Evolutionary conservation across 805 yeast species (phyloP).

Genomic region (Aciculoconidium aculeatum): DNA sequence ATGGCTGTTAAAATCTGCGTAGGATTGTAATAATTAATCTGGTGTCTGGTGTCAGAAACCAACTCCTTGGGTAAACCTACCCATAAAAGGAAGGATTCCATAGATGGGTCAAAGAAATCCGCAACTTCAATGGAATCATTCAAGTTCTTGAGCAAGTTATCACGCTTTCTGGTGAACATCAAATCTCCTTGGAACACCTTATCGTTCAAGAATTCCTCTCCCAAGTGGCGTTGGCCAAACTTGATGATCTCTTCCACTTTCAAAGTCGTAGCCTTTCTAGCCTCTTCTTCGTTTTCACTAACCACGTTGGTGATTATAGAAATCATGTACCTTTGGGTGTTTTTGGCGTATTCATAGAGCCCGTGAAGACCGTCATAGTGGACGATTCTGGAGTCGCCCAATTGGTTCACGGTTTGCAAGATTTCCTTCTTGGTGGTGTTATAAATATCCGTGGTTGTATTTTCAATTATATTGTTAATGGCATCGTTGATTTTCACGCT

Average conservation of each 20-base stretch:
- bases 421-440: constrained; percentile 53
- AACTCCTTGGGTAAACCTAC: constrained; percentile 32
- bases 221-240: constrained; percentile 60
- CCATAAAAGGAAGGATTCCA: constrained; percentile 51
- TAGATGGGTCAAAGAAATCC: constrained; percentile 79
- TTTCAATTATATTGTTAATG: constrained; percentile 61
- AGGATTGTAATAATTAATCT: constrained; percentile 30
- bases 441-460: constrained; percentile 51
- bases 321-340: constrained; percentile 64
- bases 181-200: constrained; percentile 62
- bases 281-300: constrained; percentile 56
- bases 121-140: constrained; percentile 52
- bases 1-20: constrained; percentile 21
- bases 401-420: constrained; percentile 42
- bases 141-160: constrained; percentile 52
- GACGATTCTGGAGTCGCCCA: constrained; percentile 49
- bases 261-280: constrained; percentile 53
- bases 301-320: constrained; percentile 63
- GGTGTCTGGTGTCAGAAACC: constrained; percentile 21
- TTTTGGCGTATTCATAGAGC: constrained; percentile 61
- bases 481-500: constrained; percentile 52
- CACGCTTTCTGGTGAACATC: constrained; percentile 78
- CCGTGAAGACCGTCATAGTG: constrained; percentile 58
- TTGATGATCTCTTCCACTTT: constrained; percentile 58
- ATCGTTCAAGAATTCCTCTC: constrained; percentile 54